A percentile compares a stretch with the other conserved stretches of the same genome.
These are phyloP conservation scores for Microglena sp. DNA, from an alignment of 139 green algal genomes.

Conservation along the genomic window DNA sequence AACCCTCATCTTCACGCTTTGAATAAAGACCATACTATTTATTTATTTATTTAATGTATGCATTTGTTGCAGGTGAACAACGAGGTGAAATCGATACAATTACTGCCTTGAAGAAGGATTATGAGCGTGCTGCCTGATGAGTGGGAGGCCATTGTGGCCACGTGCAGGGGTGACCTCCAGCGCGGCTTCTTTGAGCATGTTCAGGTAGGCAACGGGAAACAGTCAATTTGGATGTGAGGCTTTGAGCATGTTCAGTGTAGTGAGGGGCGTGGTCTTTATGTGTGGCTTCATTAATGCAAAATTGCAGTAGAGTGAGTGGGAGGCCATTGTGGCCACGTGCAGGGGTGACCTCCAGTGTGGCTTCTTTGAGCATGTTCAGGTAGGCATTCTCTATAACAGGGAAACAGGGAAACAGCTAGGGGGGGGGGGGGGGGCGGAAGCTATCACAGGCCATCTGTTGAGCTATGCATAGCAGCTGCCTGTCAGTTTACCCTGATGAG, in stretches of 20 bases:
- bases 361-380: slow-evolving; percentile 53
- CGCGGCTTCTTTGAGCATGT: slow-evolving; percentile 50
- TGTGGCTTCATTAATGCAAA: neutral
- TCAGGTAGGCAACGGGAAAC: slow-evolving; percentile 16
- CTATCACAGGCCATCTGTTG: too few relatives aligned
- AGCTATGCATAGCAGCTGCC: too few relatives aligned
- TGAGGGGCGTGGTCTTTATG: neutral
- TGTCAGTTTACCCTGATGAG: too few relatives aligned
- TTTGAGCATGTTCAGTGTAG: neutral
- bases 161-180: slow-evolving; percentile 37
- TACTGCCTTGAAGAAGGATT: slow-evolving; percentile 34
- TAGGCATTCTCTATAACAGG: neutral
- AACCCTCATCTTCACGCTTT: too few relatives aligned
- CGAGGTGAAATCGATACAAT: slow-evolving; percentile 44
- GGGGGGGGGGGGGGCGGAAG: too few relatives aligned
- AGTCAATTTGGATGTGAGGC: neutral
- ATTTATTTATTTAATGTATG: slow-evolving; percentile 7
- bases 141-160: slow-evolving; percentile 43
- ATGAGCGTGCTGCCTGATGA: slow-evolving; percentile 34
- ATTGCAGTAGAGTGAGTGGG: slow-evolving; percentile 28
- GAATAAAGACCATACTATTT: neutral
- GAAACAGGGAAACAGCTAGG: too few relatives aligned
- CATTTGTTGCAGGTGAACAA: slow-evolving; percentile 14
- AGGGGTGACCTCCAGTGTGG: slow-evolving; percentile 34
- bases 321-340: slow-evolving; percentile 36